A percentile compares a stretch with the other conserved stretches of the same genome.
Conservation (phyloP, 805 yeast genomes). For the Cyberlindnera subsufficiens region DNA sequence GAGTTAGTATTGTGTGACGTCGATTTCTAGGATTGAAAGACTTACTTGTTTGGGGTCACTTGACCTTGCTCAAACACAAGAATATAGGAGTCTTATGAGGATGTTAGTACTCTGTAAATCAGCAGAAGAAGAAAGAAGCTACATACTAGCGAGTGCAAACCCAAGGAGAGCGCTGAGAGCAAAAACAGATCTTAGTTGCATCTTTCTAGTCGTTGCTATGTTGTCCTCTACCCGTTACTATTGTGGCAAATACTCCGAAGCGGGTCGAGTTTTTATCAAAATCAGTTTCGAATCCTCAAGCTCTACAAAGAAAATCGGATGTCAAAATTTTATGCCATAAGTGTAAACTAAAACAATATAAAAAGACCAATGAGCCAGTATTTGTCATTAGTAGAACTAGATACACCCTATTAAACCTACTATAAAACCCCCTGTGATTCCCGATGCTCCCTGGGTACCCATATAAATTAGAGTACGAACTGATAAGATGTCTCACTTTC, state of each 20-base stretch:
- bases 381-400: too few relatives aligned
- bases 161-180: not conserved
- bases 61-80: slow-evolving; percentile 24
- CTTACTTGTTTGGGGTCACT: slow-evolving; percentile 22
- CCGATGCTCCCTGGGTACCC: not conserved
- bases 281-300: too few relatives aligned
- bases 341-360: too few relatives aligned
- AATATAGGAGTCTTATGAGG: slow-evolving; percentile 18
- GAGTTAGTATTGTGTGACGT: not conserved
- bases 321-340: too few relatives aligned
- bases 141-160: slow-evolving; percentile 1
- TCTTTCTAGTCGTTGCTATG: not conserved
- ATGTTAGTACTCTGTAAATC: not conserved
- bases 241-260: not conserved
- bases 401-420: not conserved
- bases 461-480: not conserved
- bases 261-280: too few relatives aligned
- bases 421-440: not conserved
- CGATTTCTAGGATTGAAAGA: not conserved
- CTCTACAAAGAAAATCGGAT: too few relatives aligned
- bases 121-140: not conserved
- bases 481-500: slow-evolving; percentile 4
- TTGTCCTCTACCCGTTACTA: not conserved
- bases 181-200: not conserved
- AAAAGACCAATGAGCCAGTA: too few relatives aligned